These are phyloP conservation scores for Pyrus communis DNA, from an alignment of 306 rosid species.

Conservation along the genomic window DNA sequence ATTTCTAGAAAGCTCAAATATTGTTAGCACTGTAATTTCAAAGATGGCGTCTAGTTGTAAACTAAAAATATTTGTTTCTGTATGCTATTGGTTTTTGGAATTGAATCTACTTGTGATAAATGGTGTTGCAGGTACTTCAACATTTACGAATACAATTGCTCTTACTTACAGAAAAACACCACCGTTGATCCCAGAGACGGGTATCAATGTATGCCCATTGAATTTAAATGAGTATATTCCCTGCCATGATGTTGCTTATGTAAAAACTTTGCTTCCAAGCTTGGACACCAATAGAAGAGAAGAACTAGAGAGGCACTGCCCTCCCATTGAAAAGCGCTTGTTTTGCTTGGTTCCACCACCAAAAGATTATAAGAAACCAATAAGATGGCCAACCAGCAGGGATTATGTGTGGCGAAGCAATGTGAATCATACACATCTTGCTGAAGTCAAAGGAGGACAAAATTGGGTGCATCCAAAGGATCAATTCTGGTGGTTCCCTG, in stretches of 20 bases:
- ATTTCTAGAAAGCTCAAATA: not conserved
- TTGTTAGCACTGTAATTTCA: not conserved
- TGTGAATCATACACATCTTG: slow-evolving; percentile 83
- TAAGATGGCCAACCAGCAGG: slow-evolving; percentile 84
- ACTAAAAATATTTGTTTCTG: not conserved
- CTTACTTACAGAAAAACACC: slow-evolving; percentile 51
- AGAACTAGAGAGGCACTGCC: slow-evolving; percentile 92
- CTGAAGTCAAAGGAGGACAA: slow-evolving; percentile 95
- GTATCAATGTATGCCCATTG: slow-evolving; percentile 82
- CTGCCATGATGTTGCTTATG: slow-evolving; percentile 64
- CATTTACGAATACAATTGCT: slow-evolving; percentile 52
- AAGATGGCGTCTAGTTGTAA: not conserved
- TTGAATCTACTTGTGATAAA: not conserved
- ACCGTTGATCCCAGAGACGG: slow-evolving; percentile 49
- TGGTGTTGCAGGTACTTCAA: slow-evolving; percentile 35
- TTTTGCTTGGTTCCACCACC: slow-evolving; percentile 93
- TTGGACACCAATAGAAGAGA: slow-evolving; percentile 68
- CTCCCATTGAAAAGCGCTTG: slow-evolving; percentile 60
- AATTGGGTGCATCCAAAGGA: slow-evolving; percentile 91
- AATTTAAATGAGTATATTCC: slow-evolving; percentile 73
- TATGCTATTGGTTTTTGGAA: not conserved
- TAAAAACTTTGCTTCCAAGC: slow-evolving; percentile 37
- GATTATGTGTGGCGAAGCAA: slow-evolving; percentile 95
- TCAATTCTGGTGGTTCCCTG: slow-evolving; percentile 94
- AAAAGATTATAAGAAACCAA: slow-evolving; percentile 69